Conservation (phyloP, 108 stramenopile species). For the Bacterosira constricta region DNA sequence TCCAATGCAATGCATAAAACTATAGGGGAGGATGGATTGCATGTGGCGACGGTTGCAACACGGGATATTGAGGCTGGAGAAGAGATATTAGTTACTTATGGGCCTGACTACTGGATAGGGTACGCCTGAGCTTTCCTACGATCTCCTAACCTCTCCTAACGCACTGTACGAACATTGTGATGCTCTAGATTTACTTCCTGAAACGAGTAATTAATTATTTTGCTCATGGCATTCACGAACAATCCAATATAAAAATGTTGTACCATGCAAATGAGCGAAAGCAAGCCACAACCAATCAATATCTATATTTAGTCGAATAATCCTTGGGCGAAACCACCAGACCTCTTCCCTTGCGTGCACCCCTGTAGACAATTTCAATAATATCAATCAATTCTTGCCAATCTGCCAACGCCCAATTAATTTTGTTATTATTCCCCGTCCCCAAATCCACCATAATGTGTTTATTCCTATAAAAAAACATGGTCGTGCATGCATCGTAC, state of each 20-base stretch:
- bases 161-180: no score
- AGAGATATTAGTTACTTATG: constrained; percentile 49
- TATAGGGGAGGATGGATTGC: constrained; percentile 27
- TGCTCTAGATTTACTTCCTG: no score
- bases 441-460: constrained; percentile 99
- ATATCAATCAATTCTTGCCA: constrained; percentile 99
- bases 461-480: constrained; percentile 98
- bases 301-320: constrained; percentile 97
- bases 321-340: constrained; percentile 98
- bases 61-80: constrained; percentile 42
- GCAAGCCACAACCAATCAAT: no score
- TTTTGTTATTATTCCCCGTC: constrained; percentile 99
- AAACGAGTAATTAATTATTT: no score
- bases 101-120: constrained; percentile 45
- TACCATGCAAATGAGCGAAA: constrained; percentile 13
- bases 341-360: constrained; percentile 96
- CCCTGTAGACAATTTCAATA: constrained; percentile 97
- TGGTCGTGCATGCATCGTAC: constrained; percentile 96
- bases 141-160: no score
- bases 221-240: no score
- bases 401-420: constrained; percentile 96
- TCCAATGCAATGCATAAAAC: constrained; percentile 36
- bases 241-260: no score
- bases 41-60: constrained; percentile 41
- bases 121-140: no score